Base-by-base conservation (phyloP, 306 rosid genomes). In the Hippophae tibetana region DNA sequence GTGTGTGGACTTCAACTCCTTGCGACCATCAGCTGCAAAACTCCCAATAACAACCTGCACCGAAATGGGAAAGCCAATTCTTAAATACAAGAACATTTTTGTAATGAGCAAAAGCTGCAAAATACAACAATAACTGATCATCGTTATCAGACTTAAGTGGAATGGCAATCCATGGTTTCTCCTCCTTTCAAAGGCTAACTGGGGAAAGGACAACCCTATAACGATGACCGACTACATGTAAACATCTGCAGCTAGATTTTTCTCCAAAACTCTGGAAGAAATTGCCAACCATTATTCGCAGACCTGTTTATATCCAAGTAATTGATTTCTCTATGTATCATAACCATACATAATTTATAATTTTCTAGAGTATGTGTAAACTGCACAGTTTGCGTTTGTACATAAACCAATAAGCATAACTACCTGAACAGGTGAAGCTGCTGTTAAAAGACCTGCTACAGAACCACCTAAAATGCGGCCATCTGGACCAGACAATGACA, bases 361-460 rank as follows among this genome's bases (percentile, higher is more conserved):
- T 1, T 0, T 46, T 46, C 13, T 10, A 46, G 50, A 10, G 50
- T 46, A 46, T 10, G 13, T 8, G 8, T 9, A 46, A 46, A 46
- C 10, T 2, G 50, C 1, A 5, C 0, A 10, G 13, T 2, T 9
- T 13, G 10, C 3, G 8, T 45, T 46, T 7, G n/a, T 11, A 13
- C 14, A 58, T 12, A 44, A 14, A 47, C 10, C 44, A 63, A 63
- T 27, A 27, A 6, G 14, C 46, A 56, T n/a, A 47, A 25, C 4
- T 50, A 86, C 95, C 95, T 86, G 95, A 78, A 89, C 74, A 51
- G 97, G 86, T 40, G 89, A 65, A 55, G 93, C 92, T 64, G 97
- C 95, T 1, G 69, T 69, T n/a, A 86, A 47, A 66, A 78, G 78
- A 26, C 89, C 89, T 2, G 80, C 93, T 40, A 89, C 86, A 6